These are phyloP conservation scores for Fusarium nisikadoi DNA, from an alignment of 2,329 filamentous ascomycete species.

Conservation along the genomic window DNA sequence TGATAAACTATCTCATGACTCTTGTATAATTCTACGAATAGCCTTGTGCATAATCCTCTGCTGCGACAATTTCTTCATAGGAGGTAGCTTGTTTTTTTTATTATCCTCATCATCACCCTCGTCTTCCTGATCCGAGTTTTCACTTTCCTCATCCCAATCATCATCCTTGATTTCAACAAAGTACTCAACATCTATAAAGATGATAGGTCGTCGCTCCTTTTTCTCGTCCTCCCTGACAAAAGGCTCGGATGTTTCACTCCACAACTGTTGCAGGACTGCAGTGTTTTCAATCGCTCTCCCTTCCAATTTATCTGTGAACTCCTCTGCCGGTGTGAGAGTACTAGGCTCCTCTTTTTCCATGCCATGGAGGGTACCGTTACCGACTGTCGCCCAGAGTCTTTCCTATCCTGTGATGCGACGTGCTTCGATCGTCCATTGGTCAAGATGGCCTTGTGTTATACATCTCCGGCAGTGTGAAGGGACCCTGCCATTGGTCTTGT, in stretches of 20 bases:
- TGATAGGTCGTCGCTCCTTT: too few relatives aligned
- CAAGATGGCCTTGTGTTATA: constrained; percentile 4
- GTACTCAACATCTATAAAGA: not conserved
- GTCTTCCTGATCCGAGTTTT: not conserved
- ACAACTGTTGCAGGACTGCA: not conserved
- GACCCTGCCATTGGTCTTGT: not conserved
- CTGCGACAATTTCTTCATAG: too few relatives aligned
- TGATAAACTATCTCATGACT: too few relatives aligned
- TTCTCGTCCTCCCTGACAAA: not conserved
- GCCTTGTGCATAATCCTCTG: too few relatives aligned
- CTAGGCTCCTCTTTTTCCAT: not conserved
- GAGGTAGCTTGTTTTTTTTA: too few relatives aligned
- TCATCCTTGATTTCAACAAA: not conserved
- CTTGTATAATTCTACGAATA: too few relatives aligned
- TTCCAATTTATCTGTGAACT: not conserved
- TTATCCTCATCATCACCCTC: not conserved
- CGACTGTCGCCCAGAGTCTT: constrained; percentile 3
- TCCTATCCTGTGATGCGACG: not conserved
- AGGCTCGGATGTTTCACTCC: constrained; percentile 7
- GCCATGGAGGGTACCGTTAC: not conserved
- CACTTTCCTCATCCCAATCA: not conserved
- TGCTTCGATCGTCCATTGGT: constrained; percentile 16
- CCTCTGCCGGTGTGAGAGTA: not conserved
- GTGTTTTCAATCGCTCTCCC: not conserved
- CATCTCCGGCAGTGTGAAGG: constrained; percentile 25